Evolutionary conservation across 306 rosid species (phyloP).

Genomic region (Vigna trinervia): DNA sequence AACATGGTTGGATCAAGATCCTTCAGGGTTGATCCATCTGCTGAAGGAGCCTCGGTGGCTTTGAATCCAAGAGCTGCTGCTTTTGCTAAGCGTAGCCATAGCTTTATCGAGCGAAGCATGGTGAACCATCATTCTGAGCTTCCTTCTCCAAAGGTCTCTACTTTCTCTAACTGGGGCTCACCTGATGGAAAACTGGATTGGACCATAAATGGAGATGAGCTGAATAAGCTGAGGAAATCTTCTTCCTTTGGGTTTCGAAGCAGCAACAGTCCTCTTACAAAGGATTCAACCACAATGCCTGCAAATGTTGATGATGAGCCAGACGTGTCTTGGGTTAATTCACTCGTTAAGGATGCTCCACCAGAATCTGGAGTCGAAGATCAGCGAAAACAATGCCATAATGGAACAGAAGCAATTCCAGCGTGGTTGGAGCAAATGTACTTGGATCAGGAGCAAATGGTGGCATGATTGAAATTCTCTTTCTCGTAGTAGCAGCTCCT

Average conservation of each 20-base stretch:
- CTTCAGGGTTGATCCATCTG: slow-evolving; percentile 49
- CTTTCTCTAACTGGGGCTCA: slow-evolving; percentile 74
- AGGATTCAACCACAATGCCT: slow-evolving; percentile 35
- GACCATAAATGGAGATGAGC: slow-evolving; percentile 72
- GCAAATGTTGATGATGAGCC: slow-evolving; percentile 56
- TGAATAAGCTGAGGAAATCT: slow-evolving; percentile 76
- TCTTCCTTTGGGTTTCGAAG: slow-evolving; percentile 76
- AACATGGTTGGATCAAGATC: slow-evolving; percentile 54
- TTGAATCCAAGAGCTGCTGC: slow-evolving; percentile 73
- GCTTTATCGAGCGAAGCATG: slow-evolving; percentile 71
- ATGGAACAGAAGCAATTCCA: slow-evolving; percentile 59
- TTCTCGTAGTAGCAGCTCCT: slow-evolving; percentile 24
- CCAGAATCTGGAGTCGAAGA: slow-evolving; percentile 55
- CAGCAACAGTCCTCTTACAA: slow-evolving; percentile 44
- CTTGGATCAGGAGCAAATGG: slow-evolving; percentile 84
- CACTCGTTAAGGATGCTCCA: slow-evolving; percentile 69
- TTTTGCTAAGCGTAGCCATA: slow-evolving; percentile 78
- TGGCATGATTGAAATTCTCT: slow-evolving; percentile 51
- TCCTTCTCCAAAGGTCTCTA: slow-evolving; percentile 54
- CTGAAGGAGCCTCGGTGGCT: slow-evolving; percentile 49
- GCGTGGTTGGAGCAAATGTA: slow-evolving; percentile 87
- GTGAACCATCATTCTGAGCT: slow-evolving; percentile 55
- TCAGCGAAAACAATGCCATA: slow-evolving; percentile 57
- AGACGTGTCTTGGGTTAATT: slow-evolving; percentile 77
- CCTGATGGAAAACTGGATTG: slow-evolving; percentile 74